Evolutionary conservation across 495 filamentous ascomycete species (phyloP), one percentile per base, ranked within the genome.

Genomic region (Daldinia caldariorum): DNA sequence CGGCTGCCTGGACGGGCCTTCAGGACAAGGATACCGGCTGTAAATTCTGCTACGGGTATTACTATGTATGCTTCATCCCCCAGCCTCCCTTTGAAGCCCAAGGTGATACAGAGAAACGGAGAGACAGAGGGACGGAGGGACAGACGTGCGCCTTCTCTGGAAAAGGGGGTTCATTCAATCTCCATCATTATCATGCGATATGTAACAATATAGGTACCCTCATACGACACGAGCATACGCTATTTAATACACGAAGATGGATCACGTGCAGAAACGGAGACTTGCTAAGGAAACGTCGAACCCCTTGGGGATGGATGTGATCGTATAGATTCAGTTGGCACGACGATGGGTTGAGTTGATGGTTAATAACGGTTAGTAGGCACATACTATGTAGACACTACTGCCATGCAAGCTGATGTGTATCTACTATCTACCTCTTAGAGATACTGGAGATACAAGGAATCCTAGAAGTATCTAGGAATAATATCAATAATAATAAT

Each of bases 361-460:
- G 34, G 34, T 35, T 35, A 7, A 35, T 35, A 35, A 10, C 34
- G 34, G 38, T 16, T 31, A 32, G 31, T 37, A 56, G 53, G 32
- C 16, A 59, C 55, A 54, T 55, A 47, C 45, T 16, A 61, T 34
- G 35, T 63, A 53, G 60, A 38, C 53, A 51, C 65, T 72, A 72
- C 70, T 68, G 70, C 61, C 7, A 69, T 72, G 70, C 70, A 65
- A 72, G 70, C 65, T 72, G 70, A 72, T 72, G 70, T 72, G 70
- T 72, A 66, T 63, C 50, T 68, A 67, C 47, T 67, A n/a, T 32
- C 54, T 38, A 47, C 1, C 9, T 35, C 2, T 7, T 35, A 26
- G 26, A 26, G 26, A 26, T 26, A 26, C 26, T 26, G 26, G 26
- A 26, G 26, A 26, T 26, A 26, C 26, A 1, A 26, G 26, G 26